Conservation (phyloP, 495 filamentous ascomycete genomes). For the Diplogelasinospora grovesii region DNA sequence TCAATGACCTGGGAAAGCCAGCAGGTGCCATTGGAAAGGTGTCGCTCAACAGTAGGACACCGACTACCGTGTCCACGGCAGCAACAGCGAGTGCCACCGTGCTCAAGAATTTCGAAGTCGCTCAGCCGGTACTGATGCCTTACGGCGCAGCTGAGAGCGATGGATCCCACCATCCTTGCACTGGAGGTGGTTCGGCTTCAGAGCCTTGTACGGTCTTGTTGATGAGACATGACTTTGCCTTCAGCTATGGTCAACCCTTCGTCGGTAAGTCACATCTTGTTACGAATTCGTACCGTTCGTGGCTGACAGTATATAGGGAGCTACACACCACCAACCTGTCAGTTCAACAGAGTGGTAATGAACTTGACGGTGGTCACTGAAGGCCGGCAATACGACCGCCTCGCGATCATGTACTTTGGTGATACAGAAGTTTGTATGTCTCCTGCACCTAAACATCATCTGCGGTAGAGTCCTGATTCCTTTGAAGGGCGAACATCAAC, state of each 20-base stretch:
- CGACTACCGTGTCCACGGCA: constrained; percentile 16
- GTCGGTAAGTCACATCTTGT: constrained; percentile 48
- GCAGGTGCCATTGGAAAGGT: no score
- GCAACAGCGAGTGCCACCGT: constrained; percentile 20
- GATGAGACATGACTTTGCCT: constrained; percentile 69
- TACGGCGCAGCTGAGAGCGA: constrained; percentile 35
- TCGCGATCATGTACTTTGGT: constrained; percentile 73
- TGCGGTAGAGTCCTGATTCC: background rate
- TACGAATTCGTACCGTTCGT: no score
- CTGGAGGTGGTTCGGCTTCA: constrained; percentile 14
- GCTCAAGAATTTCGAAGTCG: constrained; percentile 62
- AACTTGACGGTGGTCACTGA: constrained; percentile 73
- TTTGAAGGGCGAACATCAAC: constrained; percentile 64
- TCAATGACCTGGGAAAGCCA: no score
- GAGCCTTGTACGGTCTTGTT: constrained; percentile 49
- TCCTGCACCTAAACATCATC: background rate
- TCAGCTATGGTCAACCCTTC: constrained; percentile 72
- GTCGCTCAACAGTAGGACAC: no score
- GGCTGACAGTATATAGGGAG: constrained; percentile 35
- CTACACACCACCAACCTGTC: constrained; percentile 62
- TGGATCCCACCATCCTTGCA: no score
- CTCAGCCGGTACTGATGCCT: constrained; percentile 53
- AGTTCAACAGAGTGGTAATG: constrained; percentile 72
- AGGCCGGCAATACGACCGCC: constrained; percentile 73
- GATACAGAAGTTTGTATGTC: constrained; percentile 66